A percentile compares a stretch with the other conserved stretches of the same genome.
These are phyloP conservation scores for Pistacia integerrima DNA, from an alignment of 345 rosid species.

Conservation along the genomic window DNA sequence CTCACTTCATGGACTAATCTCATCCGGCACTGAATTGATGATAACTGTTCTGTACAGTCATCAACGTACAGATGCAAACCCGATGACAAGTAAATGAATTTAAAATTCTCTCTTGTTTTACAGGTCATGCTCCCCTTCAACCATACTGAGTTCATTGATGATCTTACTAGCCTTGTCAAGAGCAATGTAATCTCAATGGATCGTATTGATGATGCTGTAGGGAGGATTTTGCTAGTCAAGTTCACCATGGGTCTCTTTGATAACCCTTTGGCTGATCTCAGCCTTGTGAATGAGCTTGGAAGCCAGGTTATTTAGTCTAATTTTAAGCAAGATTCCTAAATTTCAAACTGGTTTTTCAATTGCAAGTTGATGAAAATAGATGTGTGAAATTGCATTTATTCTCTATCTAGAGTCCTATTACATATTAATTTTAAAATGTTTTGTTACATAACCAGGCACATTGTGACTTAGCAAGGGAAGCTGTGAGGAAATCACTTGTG, in stretches of 20 bases:
- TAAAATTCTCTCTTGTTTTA: slow-evolving; percentile 15
- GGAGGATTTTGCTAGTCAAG: slow-evolving; percentile 77
- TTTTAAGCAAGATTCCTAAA: neutral
- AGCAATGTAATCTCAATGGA: slow-evolving; percentile 59
- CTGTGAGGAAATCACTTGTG: slow-evolving; percentile 95
- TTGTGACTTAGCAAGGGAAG: slow-evolving; percentile 92
- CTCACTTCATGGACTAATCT: slow-evolving; percentile 17
- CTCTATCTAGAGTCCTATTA: neutral
- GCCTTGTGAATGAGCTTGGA: slow-evolving; percentile 75
- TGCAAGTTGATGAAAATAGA: neutral
- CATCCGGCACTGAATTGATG: neutral
- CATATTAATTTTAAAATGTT: slow-evolving; percentile 14
- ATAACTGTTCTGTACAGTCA: neutral
- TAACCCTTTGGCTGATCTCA: slow-evolving; percentile 81
- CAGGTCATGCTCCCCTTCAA: slow-evolving; percentile 93
- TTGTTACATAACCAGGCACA: slow-evolving; percentile 58
- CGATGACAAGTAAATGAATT: neutral
- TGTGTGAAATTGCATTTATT: neutral
- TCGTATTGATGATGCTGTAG: slow-evolving; percentile 91
- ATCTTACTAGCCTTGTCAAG: slow-evolving; percentile 64
- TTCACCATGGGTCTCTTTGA: slow-evolving; percentile 93
- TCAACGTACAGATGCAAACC: neutral
- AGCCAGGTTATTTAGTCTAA: slow-evolving; percentile 59
- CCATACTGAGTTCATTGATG: slow-evolving; percentile 71
- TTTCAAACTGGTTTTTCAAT: neutral